phyloP scores from a whole-genome alignment of 2,329 filamentous ascomycete genomes.

The Paecilomyces dactylethromorphus region DNA sequence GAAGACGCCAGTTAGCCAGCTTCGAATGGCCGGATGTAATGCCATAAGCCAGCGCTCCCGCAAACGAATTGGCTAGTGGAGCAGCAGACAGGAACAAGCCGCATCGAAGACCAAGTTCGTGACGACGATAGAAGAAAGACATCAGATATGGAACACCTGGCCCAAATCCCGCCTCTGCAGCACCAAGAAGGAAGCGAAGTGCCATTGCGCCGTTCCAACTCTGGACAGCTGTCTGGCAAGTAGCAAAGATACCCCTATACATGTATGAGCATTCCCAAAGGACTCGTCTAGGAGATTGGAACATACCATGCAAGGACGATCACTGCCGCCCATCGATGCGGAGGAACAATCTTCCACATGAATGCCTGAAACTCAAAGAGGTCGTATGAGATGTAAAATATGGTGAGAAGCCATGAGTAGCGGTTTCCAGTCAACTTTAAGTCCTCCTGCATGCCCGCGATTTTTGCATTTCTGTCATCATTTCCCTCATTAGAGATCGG shows the following conservation, averaged over 20 bases:
- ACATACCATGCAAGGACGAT: conserved; percentile 36
- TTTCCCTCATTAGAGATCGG: neutral
- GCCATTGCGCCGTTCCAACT: conserved; percentile 45
- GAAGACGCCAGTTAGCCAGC: conserved; percentile 57
- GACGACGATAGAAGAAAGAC: conserved; percentile 54
- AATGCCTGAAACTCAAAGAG: conserved; percentile 35
- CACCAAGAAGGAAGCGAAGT: conserved; percentile 43
- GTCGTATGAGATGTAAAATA: conserved; percentile 48
- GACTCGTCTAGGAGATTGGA: conserved; percentile 7
- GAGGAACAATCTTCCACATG: conserved; percentile 39
- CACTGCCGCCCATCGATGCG: conserved; percentile 38
- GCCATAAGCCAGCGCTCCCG: conserved; percentile 59
- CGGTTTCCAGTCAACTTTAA: conserved; percentile 41
- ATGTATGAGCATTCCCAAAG: conserved; percentile 5
- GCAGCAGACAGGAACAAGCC: conserved; percentile 52
- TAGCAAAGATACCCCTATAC: conserved; percentile 41
- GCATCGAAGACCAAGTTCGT: conserved; percentile 50
- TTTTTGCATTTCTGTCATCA: conserved; percentile 45
- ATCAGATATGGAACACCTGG: conserved; percentile 45
- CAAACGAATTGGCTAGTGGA: conserved; percentile 72
- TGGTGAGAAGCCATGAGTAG: conserved; percentile 47
- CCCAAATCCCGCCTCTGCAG: conserved; percentile 41
- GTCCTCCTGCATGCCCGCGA: conserved; percentile 47
- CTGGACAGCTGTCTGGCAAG: conserved; percentile 38
- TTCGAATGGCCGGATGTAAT: conserved; percentile 54